phyloP scores from a whole-genome alignment of 176 grass and related monocot species.

The Ensete glaucum region DNA sequence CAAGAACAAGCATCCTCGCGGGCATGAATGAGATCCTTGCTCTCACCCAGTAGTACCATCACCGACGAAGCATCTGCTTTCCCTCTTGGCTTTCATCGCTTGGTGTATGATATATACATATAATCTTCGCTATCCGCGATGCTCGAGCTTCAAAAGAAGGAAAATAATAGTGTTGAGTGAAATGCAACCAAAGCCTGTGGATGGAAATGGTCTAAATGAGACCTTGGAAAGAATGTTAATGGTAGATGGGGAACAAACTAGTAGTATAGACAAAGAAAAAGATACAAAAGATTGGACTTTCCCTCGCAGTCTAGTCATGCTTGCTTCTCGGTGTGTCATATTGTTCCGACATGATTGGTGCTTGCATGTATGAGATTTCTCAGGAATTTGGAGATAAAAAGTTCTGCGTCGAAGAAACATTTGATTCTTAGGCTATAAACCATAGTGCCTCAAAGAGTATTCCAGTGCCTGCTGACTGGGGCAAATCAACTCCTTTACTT shows the following conservation, averaged over 20 bases:
- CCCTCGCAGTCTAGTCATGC: neutral
- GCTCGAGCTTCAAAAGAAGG: neutral
- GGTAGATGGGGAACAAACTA: conserved; percentile 11
- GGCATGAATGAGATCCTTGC: too few relatives aligned
- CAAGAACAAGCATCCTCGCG: too few relatives aligned
- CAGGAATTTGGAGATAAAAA: neutral
- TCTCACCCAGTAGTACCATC: too few relatives aligned
- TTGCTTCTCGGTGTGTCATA: neutral
- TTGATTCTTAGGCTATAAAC: conserved; percentile 35
- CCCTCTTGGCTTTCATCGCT: neutral
- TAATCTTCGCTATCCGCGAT: neutral
- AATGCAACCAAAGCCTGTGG: neutral
- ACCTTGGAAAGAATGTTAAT: conserved; percentile 18
- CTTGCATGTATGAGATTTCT: neutral
- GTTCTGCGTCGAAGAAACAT: conserved; percentile 2
- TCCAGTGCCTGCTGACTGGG: conserved; percentile 80
- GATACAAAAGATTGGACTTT: neutral
- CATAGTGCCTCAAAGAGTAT: conserved; percentile 79
- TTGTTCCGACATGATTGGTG: neutral
- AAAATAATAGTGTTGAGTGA: neutral
- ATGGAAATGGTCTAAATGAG: conserved; percentile 3
- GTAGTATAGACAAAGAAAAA: neutral
- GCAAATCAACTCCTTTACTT: conserved; percentile 93
- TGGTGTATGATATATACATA: neutral
- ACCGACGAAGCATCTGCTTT: neutral